Evolutionary conservation across 805 yeast species (phyloP).

Genomic region (Wickerhamomyces canadensis): DNA sequence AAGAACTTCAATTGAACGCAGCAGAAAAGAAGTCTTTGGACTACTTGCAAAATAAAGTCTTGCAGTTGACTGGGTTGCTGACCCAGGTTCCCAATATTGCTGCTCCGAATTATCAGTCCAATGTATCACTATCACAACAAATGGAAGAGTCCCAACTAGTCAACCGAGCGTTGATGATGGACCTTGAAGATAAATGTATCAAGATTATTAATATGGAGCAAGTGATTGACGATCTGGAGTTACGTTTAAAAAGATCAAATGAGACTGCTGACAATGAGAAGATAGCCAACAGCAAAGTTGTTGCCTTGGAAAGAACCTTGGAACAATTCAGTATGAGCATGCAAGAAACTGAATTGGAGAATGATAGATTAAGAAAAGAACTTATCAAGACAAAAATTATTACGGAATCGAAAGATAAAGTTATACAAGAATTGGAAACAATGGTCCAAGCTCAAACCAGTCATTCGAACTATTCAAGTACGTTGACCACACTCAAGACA

Average conservation of each 20-base stretch:
- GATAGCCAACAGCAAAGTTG: slow-evolving; percentile 39
- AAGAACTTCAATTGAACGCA: too few relatives aligned
- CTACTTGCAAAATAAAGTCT: slow-evolving; percentile 7
- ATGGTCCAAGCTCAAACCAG: slow-evolving; percentile 45
- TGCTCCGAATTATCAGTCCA: not conserved
- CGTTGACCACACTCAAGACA: slow-evolving; percentile 26
- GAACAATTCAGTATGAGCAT: slow-evolving; percentile 53
- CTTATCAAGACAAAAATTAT: slow-evolving; percentile 48
- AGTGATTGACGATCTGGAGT: slow-evolving; percentile 34
- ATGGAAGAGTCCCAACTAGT: slow-evolving; percentile 16
- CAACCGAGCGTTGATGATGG: slow-evolving; percentile 17
- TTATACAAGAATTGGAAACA: slow-evolving; percentile 49
- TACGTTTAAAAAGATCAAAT: slow-evolving; percentile 22
- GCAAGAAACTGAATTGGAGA: slow-evolving; percentile 58
- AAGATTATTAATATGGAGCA: slow-evolving; percentile 35
- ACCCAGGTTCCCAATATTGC: slow-evolving; percentile 9
- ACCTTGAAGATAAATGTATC: slow-evolving; percentile 22
- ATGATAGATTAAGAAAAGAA: slow-evolving; percentile 50
- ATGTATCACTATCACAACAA: slow-evolving; percentile 5
- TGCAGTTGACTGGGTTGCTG: slow-evolving; percentile 12
- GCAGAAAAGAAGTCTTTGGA: not conserved
- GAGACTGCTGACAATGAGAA: not conserved
- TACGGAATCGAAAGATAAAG: slow-evolving; percentile 49
- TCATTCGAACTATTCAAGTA: slow-evolving; percentile 30
- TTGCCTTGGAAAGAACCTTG: slow-evolving; percentile 52